These are phyloP conservation scores for Emericellopsis atlantica DNA, from an alignment of 2,329 filamentous ascomycete genomes.

Conservation along the genomic window DNA sequence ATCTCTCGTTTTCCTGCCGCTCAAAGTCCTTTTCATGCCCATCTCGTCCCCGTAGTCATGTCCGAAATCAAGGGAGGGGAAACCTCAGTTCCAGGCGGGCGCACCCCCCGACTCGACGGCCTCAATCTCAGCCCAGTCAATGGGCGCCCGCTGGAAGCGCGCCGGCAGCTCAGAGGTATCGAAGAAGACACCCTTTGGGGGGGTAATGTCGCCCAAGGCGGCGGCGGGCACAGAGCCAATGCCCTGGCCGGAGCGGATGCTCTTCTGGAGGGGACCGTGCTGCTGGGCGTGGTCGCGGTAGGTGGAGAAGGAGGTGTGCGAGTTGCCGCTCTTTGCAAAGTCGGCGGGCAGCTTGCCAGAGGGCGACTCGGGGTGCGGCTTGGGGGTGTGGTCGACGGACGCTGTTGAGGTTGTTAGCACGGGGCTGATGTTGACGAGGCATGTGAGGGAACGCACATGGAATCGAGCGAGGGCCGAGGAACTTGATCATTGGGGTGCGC, in stretches of 20 bases:
- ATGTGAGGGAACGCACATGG: constrained; percentile 31
- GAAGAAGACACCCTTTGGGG: constrained; percentile 67
- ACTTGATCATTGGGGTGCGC: constrained; percentile 49
- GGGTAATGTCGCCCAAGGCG: constrained; percentile 58
- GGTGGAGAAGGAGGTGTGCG: constrained; percentile 54
- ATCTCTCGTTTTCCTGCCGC: neutral
- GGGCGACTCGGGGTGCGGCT: constrained; percentile 61
- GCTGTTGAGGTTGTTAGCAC: constrained; percentile 29
- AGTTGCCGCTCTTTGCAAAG: constrained; percentile 27
- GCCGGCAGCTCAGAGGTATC: constrained; percentile 79
- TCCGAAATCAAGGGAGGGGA: constrained; percentile 30
- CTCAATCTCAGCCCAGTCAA: constrained; percentile 80
- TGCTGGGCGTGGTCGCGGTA: constrained; percentile 71
- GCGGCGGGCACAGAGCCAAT: constrained; percentile 54
- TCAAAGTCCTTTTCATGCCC: neutral
- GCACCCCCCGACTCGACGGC: constrained; percentile 91
- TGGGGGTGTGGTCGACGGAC: constrained; percentile 58
- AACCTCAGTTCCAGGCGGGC: constrained; percentile 30
- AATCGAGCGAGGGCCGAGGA: constrained; percentile 46
- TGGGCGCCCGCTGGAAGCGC: constrained; percentile 66
- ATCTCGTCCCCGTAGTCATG: neutral
- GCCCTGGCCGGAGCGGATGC: constrained; percentile 27
- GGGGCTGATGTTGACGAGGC: neutral
- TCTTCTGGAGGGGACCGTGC: constrained; percentile 60
- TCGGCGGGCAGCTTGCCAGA: constrained; percentile 46